phyloP scores from a whole-genome alignment of 352 stramenopile species.

The Globisporangium alternatum region DNA sequence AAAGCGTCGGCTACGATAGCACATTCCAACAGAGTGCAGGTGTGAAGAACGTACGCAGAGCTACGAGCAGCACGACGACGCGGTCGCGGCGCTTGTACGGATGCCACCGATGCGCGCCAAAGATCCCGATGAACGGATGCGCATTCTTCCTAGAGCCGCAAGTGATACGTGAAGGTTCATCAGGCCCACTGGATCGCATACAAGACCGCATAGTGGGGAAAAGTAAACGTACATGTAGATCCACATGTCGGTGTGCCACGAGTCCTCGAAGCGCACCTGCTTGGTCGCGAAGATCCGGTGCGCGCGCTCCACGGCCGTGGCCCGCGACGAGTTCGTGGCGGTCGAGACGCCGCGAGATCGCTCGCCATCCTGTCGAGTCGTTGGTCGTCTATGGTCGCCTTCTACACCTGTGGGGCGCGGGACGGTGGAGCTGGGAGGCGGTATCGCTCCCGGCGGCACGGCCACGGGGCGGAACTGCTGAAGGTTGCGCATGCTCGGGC shows the following conservation, averaged over 20 bases:
- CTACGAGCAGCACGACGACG: slow-evolving; percentile 42
- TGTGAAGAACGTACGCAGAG: slow-evolving; percentile 33
- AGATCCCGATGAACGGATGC: slow-evolving; percentile 44
- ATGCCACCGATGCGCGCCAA: slow-evolving; percentile 42
- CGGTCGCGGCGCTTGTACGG: slow-evolving; percentile 52
- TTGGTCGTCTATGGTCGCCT: slow-evolving; percentile 15
- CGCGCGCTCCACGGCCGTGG: slow-evolving; percentile 21
- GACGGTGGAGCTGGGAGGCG: background rate
- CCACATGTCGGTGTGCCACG: slow-evolving; percentile 41
- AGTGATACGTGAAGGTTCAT: background rate
- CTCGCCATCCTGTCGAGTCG: slow-evolving; percentile 15
- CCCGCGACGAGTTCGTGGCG: slow-evolving; percentile 20
- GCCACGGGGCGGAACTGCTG: slow-evolving; percentile 30
- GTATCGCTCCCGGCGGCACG: background rate
- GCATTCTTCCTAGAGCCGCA: slow-evolving; percentile 41
- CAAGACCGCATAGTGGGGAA: background rate
- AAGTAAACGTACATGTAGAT: slow-evolving; percentile 51
- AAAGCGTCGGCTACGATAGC: background rate
- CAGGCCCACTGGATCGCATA: background rate
- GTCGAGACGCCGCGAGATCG: slow-evolving; percentile 17
- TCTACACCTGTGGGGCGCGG: background rate
- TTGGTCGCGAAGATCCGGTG: slow-evolving; percentile 47
- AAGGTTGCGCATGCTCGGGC: slow-evolving; percentile 30
- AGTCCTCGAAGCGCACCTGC: slow-evolving; percentile 43
- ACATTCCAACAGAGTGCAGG: background rate